A percentile compares a stretch with the other conserved stretches of the same genome.
These are phyloP conservation scores for Globisporangium lucens DNA, from an alignment of 352 stramenopile genomes.

Conservation along the genomic window DNA sequence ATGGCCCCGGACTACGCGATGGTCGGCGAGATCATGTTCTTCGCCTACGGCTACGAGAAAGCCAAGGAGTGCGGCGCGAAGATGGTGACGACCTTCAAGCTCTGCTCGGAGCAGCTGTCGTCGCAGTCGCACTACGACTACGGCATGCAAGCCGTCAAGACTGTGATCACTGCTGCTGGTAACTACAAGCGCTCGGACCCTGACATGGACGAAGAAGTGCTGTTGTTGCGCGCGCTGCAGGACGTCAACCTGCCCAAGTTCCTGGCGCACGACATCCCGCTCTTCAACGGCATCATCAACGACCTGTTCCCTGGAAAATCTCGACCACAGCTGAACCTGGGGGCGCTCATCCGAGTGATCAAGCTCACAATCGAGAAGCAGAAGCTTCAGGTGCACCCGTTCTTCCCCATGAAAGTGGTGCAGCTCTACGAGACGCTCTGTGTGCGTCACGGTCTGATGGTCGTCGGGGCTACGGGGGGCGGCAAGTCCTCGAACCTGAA, in stretches of 20 bases:
- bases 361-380: constrained; percentile 86
- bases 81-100: constrained; percentile 95
- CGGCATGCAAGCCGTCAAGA: constrained; percentile 96
- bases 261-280: constrained; percentile 91
- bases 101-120: constrained; percentile 94
- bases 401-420: constrained; percentile 92
- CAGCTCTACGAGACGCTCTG: constrained; percentile 95
- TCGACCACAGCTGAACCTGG: constrained; percentile 89
- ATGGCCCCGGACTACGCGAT: constrained; percentile 96
- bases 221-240: constrained; percentile 91
- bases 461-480: constrained; percentile 91
- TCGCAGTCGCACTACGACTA: constrained; percentile 97
- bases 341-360: constrained; percentile 77
- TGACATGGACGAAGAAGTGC: constrained; percentile 91
- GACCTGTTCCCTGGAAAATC: constrained; percentile 93
- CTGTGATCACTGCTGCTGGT: constrained; percentile 92
- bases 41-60: constrained; percentile 93
- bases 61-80: constrained; percentile 92
- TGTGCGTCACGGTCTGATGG: constrained; percentile 94
- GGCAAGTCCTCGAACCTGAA: constrained; percentile 89
- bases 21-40: constrained; percentile 97
- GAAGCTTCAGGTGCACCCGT: constrained; percentile 84
- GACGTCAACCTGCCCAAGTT: constrained; percentile 97
- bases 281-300: constrained; percentile 94
- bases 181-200: constrained; percentile 94